Percentiles rank a stretch among this genome's conserved stretches.
Conservation (phyloP, 148 eudicot genomes). For the Salicornia ramosissima region DNA sequence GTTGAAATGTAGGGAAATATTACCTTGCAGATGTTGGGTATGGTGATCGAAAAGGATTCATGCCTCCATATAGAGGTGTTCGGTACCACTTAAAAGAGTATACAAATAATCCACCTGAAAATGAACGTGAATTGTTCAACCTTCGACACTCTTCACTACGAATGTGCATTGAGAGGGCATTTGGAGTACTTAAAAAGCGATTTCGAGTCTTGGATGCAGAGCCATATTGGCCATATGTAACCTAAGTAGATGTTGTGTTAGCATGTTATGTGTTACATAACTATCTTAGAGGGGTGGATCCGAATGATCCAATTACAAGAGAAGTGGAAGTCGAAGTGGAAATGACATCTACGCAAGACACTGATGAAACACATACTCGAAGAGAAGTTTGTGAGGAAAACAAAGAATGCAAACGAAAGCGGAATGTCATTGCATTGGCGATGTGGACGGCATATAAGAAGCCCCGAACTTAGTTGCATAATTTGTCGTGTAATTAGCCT, state of each 20-base stretch:
- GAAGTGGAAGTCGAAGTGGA: not conserved
- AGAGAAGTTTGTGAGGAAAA: too few relatives aligned
- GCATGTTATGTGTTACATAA: constrained; percentile 1
- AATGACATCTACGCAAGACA: not conserved
- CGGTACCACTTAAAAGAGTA: not conserved
- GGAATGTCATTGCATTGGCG: too few relatives aligned
- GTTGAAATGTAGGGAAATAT: too few relatives aligned
- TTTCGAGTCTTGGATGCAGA: too few relatives aligned
- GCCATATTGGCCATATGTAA: not conserved
- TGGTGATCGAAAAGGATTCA: not conserved
- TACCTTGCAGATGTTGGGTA: too few relatives aligned
- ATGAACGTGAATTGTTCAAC: too few relatives aligned
- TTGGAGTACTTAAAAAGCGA: not conserved
- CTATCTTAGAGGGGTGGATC: not conserved
- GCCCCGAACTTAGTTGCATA: too few relatives aligned
- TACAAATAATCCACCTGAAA: not conserved
- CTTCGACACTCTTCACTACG: not conserved
- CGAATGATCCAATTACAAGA: not conserved
- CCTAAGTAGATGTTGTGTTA: not conserved
- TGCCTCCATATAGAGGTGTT: not conserved
- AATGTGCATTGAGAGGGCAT: not conserved
- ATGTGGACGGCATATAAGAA: too few relatives aligned
- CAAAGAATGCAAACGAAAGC: too few relatives aligned
- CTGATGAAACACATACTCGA: too few relatives aligned
- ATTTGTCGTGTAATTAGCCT: too few relatives aligned